Base-by-base conservation (phyloP, 2,329 filamentous ascomycete genomes). In the Endoconidiophora polonica region DNA sequence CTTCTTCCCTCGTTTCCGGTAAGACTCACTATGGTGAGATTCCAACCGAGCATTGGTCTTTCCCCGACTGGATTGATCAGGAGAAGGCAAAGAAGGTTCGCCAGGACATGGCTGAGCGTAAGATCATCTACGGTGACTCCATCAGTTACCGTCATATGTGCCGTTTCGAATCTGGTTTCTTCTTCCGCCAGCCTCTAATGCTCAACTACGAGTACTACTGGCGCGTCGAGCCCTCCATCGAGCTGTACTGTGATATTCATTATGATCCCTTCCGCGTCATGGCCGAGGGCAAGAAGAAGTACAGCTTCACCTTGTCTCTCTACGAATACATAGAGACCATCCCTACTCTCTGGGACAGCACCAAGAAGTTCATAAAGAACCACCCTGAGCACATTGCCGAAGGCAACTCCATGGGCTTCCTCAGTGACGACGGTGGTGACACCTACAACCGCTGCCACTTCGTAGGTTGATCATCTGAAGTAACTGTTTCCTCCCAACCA, bases 101-200 rank as follows among this genome's bases (percentile, higher is more conserved):
- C 54, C 82, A 95, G 68, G 86, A 95, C 59, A 98, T 98, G 91
- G 79, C 77, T 51, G 76, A 86, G 64, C 79, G 81, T 63, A 93
- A 95, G 70, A 94, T 98, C 65, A 98, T 98, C 66, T 98, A 98
- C 63, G 91, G 91, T 54, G 91, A 96, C 66, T 94, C 87, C 9
- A 69, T 94, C 68, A 94, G 86, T 69, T 98, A 98, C 71, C 81
- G 91, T 56, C 93, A 98, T 72, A 98, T 98, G 91, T 98, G 91
- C 68, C 86, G 91, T 56, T 98, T 94, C 63, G 91, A 98, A 68
- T 96, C 90, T 5, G 91, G 91, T 38, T 98, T 98, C 74, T 98
- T 98, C 75, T 98, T 96, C 78, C 86, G 83, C 54, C 91, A 98
- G 65, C 76, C 79, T 26, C 69, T 95, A 57, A 88, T 98, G 85